Evolutionary conservation across 1,284 basidiomycete species (phyloP).

Genomic region (Sporisorium iseilematis-ciliati): DNA sequence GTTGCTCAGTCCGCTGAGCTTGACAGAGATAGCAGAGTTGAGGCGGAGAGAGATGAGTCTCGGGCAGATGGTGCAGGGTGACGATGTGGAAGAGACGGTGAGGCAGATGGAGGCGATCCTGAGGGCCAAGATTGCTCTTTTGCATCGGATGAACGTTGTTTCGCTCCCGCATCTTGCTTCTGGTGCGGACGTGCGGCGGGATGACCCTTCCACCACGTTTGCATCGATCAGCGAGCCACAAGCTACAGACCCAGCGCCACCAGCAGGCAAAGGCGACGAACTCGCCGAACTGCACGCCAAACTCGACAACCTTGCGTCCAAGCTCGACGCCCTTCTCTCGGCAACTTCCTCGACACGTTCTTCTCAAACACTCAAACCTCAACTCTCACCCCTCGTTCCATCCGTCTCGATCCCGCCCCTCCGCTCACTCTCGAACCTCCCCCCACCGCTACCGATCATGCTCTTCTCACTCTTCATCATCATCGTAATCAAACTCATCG

Average conservation of each 20-base stretch:
- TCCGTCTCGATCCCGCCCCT: not conserved
- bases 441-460: constrained; percentile 6
- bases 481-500: constrained; percentile 6
- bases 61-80: not conserved
- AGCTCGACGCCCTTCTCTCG: constrained; percentile 16
- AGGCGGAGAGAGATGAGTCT: not conserved
- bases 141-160: constrained; percentile 30
- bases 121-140: constrained; percentile 11
- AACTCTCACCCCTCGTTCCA: not conserved
- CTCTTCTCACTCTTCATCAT: not conserved
- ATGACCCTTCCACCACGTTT: too few relatives aligned
- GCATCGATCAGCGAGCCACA: not conserved
- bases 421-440: not conserved
- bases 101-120: not conserved
- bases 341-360: too few relatives aligned
- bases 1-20: not conserved
- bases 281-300: constrained; percentile 15
- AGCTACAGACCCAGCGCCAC: not conserved
- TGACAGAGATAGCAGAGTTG: constrained; percentile 2
- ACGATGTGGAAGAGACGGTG: not conserved
- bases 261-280: not conserved
- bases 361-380: not conserved
- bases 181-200: not conserved
- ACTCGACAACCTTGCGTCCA: constrained; percentile 14
- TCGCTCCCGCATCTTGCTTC: too few relatives aligned